Percentiles rank a stretch among this genome's conserved stretches.
Evolutionary conservation across 306 rosid species (phyloP).

Genomic region (Glycine tomentella): DNA sequence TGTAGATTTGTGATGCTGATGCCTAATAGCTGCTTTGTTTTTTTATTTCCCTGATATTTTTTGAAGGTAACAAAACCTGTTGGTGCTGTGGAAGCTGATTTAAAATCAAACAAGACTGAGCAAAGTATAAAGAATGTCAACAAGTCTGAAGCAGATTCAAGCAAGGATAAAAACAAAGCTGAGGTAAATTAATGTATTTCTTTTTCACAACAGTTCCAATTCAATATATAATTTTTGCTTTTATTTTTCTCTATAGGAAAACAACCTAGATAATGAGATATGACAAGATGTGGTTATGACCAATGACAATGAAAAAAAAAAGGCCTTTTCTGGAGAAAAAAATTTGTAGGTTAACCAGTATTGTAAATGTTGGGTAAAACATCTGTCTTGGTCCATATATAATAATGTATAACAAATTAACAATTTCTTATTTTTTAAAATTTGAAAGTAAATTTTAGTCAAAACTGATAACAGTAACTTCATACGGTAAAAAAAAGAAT

Average conservation of each 20-base stretch:
- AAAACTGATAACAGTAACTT: neutral
- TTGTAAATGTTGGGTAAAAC: slow-evolving; percentile 10
- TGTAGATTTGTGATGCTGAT: slow-evolving; percentile 33
- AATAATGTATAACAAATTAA: neutral
- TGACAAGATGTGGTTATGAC: slow-evolving; percentile 5
- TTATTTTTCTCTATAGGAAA: slow-evolving; percentile 11
- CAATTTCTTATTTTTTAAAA: neutral
- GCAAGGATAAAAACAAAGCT: slow-evolving; percentile 63
- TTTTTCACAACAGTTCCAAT: neutral
- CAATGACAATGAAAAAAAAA: neutral
- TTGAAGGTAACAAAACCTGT: slow-evolving; percentile 60
- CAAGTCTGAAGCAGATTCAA: slow-evolving; percentile 54
- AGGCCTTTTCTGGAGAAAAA: neutral
- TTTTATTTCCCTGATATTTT: slow-evolving; percentile 25
- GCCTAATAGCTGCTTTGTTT: neutral
- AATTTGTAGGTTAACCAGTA: neutral
- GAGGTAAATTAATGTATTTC: slow-evolving; percentile 53
- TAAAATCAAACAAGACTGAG: slow-evolving; percentile 62
- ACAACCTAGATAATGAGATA: slow-evolving; percentile 26
- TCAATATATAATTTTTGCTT: slow-evolving; percentile 20
- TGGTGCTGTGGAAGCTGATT: slow-evolving; percentile 57
- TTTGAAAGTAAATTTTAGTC: slow-evolving; percentile 17
- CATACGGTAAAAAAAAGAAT: neutral
- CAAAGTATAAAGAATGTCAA: slow-evolving; percentile 64
- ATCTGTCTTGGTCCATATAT: neutral